Base-by-base conservation (phyloP, 192 early-diverging fungal species). In the Coemansia sp. region DNA sequence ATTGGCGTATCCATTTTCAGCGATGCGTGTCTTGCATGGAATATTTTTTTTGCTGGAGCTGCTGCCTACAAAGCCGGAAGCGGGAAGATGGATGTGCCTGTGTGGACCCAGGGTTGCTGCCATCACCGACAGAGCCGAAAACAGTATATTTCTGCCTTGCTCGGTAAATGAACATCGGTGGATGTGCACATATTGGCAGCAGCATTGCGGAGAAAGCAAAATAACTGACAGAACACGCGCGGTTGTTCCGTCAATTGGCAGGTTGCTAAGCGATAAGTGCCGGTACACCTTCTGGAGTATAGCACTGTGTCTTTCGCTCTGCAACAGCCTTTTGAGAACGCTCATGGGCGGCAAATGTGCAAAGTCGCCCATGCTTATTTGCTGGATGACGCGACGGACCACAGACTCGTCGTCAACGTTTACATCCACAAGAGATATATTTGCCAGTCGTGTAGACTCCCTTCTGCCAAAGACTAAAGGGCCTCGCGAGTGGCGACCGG, bases 101-200 rank as follows among this genome's bases (percentile, higher is more conserved):
- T 32, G 13, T 6, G 16, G 14, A 4, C 57, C 40, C 40, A 38
- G 43, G 14, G 57, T 42, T 61, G 68, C 67, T 13, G 67, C 70
- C 70, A 72, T 68, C 40, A 69, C 65, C 5, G 76, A 72, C 9
- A 77, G 41, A 16, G 76, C 76, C 4, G 70, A 72, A 58, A 72
- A 77, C 37, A 77, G 41, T 4, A 77, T 68, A 20, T 72, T 69
- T 22, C 63, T 65, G 6, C 76, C 76, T 5, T 70, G 13, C 7
- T 69, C 67, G 1, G 76, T 77, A 40, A 77, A 72, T 25, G 76
- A 63, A 59, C 76, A 77, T 12, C 63, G 55, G 43, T 58, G 20
- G 7, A 77, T 62, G 45, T 42, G 63, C 17, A 77, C 67, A 48
- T 50, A 25, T 5, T 70, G 65, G 53, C 76, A 77, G 4, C 41